Conservation (phyloP, 352 stramenopile genomes). For the Pythium diclinum region DNA sequence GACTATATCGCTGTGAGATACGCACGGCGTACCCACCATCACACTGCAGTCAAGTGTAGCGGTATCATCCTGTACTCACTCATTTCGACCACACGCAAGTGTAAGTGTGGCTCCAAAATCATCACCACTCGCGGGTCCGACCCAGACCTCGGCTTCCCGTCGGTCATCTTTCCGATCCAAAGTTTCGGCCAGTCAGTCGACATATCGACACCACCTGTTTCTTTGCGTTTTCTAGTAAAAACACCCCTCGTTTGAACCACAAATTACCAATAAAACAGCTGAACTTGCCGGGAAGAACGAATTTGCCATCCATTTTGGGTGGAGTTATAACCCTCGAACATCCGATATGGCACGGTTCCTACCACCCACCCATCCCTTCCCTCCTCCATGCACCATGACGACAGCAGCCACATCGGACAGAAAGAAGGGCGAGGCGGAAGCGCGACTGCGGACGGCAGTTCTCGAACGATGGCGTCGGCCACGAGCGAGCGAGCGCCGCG, state of each 20-base stretch:
- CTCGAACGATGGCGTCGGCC: neutral
- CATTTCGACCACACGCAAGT: neutral
- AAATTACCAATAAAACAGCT: neutral
- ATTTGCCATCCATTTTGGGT: neutral
- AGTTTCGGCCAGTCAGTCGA: neutral
- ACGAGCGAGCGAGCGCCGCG: neutral
- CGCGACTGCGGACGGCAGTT: neutral
- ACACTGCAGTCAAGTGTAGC: neutral
- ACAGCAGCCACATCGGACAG: neutral
- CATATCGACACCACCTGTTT: neutral
- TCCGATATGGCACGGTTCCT: neutral
- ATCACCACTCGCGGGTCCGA: neutral
- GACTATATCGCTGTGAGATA: constrained; percentile 1
- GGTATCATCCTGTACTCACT: neutral
- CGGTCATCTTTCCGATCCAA: neutral
- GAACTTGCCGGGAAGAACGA: neutral
- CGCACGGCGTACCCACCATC: neutral
- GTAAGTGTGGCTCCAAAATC: neutral
- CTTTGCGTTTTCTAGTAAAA: neutral
- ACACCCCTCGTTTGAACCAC: neutral
- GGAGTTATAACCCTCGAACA: neutral
- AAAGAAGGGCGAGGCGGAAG: neutral
- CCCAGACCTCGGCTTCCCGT: neutral
- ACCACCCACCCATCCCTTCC: neutral
- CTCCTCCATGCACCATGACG: neutral